Evolutionary conservation across 306 rosid genomes (phyloP).

Genomic region (Pueraria montana): DNA sequence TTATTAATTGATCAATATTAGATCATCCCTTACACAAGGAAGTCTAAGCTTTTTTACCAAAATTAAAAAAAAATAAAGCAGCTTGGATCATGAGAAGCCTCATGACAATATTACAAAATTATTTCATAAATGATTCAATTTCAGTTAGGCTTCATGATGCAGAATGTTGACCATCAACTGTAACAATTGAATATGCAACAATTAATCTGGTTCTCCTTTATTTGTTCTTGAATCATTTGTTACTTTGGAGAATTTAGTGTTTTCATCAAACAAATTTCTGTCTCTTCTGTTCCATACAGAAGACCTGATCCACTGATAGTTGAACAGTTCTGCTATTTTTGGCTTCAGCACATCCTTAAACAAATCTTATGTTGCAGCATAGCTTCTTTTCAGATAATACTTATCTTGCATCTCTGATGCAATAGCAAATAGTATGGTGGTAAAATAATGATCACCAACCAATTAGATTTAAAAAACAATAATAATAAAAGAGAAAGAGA

Average conservation of each 20-base stretch:
- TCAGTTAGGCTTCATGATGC: slow-evolving; percentile 20
- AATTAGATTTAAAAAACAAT: not conserved
- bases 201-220: slow-evolving; percentile 18
- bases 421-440: not conserved
- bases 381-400: slow-evolving; percentile 32
- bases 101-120: not conserved
- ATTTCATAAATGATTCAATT: slow-evolving; percentile 19
- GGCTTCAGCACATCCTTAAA: slow-evolving; percentile 16
- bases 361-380: not conserved
- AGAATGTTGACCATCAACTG: slow-evolving; percentile 9
- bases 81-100: slow-evolving; percentile 1
- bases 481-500: not conserved
- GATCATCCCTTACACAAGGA: slow-evolving; percentile 3
- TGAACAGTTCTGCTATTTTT: slow-evolving; percentile 9
- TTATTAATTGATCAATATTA: slow-evolving; percentile 24
- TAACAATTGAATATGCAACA: not conserved
- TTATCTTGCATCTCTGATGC: slow-evolving; percentile 1
- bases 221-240: slow-evolving; percentile 1
- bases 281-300: slow-evolving; percentile 1
- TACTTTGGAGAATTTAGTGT: not conserved
- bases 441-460: not conserved
- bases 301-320: not conserved
- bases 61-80: not conserved
- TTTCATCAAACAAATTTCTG: not conserved
- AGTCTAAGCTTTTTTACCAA: not conserved